Base-by-base conservation (phyloP, 305 asterid genomes). In the Stenogyne calaminthoides region DNA sequence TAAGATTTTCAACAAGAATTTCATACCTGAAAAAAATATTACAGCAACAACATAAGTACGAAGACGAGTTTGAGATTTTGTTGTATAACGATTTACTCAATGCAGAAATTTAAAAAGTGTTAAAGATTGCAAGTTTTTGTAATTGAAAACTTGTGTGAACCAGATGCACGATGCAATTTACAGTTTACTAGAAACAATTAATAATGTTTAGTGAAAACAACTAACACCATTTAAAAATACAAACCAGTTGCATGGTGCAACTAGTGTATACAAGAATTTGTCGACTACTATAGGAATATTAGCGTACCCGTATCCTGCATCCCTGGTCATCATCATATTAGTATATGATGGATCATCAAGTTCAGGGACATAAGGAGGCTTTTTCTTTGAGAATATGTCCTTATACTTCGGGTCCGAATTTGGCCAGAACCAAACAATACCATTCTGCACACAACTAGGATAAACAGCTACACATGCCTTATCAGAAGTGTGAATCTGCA, bases 401-500 rank as follows among this genome's bases (percentile, higher is more conserved):
- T 83, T 81, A 70, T 78, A 85, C 68, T 83, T 76, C 14, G 90
- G 90, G 76, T 90, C 96, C 63, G 92, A 60, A 71, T 87, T 91
- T 0, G 98, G 96, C 99, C 99, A 94, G 81, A 94, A 90, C 98
- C 99, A 94, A 73, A 90, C 81, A 82, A 94, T 83, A 61, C 84
- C 93, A 65, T 94, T 94, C 78, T 90, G 97, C 66, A 83, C 88
- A 70, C 89, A 89, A 75, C 88, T 83, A 22, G 99, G 99, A 84
- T 90, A 94, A 71, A 69, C 92, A 70, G 95, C 86, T 29, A 88
- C 97, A 81, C 97, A 90, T 10, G 98, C 99, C 80, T 75, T 91
- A 34, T 85, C 80, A 59, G 93, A 90, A 34, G 96, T 87, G 82
- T 94, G 79, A 71, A 91, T 18, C 90, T 75, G 82, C 96, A 91